phyloP scores from a whole-genome alignment of 148 eudicot species.

The Drosera capensis region DNA sequence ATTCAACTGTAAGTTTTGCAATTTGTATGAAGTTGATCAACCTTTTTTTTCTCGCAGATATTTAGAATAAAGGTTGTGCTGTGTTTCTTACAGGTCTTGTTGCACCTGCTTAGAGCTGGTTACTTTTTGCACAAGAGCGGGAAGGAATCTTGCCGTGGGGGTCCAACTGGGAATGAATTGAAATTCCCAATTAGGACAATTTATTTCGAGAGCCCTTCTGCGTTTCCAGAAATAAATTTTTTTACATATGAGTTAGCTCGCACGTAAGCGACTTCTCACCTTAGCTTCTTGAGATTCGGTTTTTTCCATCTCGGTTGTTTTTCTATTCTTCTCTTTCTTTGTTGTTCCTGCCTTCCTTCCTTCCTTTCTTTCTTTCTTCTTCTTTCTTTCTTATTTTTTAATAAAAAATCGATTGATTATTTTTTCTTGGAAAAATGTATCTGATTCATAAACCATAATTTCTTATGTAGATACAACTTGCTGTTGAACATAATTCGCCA shows the following conservation, averaged over 20 bases:
- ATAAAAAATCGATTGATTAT: background rate
- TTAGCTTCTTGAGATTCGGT: conserved; percentile 2
- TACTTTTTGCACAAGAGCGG: conserved; percentile 50
- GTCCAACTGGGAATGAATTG: conserved; percentile 16
- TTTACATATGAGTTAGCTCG: conserved; percentile 85
- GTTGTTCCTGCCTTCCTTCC: background rate
- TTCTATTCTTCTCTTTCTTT: background rate
- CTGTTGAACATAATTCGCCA: conserved; percentile 75
- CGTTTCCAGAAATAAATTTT: conserved; percentile 83
- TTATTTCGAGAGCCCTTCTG: conserved; percentile 73
- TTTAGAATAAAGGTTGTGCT: conserved; percentile 1
- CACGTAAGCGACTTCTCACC: conserved; percentile 29
- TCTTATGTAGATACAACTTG: conserved; percentile 48
- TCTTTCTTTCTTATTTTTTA: too few relatives aligned
- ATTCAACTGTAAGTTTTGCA: conserved; percentile 73
- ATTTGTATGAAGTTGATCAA: background rate
- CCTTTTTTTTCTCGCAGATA: background rate
- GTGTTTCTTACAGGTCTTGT: conserved; percentile 48
- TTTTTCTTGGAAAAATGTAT: background rate
- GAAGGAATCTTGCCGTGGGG: conserved; percentile 20
- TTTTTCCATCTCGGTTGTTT: too few relatives aligned
- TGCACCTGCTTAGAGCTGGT: conserved; percentile 91
- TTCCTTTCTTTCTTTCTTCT: background rate
- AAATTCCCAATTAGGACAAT: conserved; percentile 74
- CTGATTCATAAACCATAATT: background rate